These are phyloP conservation scores for Metschnikowia arizonensis DNA, from an alignment of 805 yeast species.

Conservation along the genomic window DNA sequence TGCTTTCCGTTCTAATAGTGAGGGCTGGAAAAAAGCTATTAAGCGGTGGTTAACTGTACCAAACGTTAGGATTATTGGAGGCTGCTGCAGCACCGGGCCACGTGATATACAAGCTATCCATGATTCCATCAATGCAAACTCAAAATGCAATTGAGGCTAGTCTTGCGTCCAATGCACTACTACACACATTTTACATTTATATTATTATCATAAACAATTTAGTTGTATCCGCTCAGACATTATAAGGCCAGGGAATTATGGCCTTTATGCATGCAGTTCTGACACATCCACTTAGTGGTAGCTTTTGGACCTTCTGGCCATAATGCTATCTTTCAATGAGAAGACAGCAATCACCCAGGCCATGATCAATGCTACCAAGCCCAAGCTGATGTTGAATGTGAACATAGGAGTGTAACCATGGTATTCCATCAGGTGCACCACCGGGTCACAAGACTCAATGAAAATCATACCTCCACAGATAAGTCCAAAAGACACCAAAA, in stretches of 20 bases:
- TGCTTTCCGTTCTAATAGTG: slow-evolving; percentile 16
- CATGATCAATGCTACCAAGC: slow-evolving; percentile 74
- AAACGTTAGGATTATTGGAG: slow-evolving; percentile 55
- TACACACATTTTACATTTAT: not conserved
- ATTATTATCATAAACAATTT: not conserved
- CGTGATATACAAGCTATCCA: slow-evolving; percentile 24
- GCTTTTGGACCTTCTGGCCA: slow-evolving; percentile 4
- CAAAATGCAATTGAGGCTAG: too few species aligned
- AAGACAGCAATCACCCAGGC: slow-evolving; percentile 79
- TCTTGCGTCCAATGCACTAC: too few species aligned
- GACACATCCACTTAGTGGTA: not conserved
- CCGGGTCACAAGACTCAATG: slow-evolving; percentile 87
- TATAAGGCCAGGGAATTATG: slow-evolving; percentile 1
- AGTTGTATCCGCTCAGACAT: not conserved
- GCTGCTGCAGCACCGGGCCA: slow-evolving; percentile 73
- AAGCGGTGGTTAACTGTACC: slow-evolving; percentile 38
- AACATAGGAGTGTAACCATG: slow-evolving; percentile 87
- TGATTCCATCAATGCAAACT: slow-evolving; percentile 4
- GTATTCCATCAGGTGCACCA: slow-evolving; percentile 74
- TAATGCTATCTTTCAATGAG: slow-evolving; percentile 47
- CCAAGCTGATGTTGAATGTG: slow-evolving; percentile 81
- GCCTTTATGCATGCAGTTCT: not conserved
- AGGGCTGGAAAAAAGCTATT: slow-evolving; percentile 38
- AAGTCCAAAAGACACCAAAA: slow-evolving; percentile 72
- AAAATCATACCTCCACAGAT: slow-evolving; percentile 87